A percentile compares a stretch with the other conserved stretches of the same genome.
phyloP scores from a whole-genome alignment of 164 flowering plant species.

The Tinospora cordifolia region DNA sequence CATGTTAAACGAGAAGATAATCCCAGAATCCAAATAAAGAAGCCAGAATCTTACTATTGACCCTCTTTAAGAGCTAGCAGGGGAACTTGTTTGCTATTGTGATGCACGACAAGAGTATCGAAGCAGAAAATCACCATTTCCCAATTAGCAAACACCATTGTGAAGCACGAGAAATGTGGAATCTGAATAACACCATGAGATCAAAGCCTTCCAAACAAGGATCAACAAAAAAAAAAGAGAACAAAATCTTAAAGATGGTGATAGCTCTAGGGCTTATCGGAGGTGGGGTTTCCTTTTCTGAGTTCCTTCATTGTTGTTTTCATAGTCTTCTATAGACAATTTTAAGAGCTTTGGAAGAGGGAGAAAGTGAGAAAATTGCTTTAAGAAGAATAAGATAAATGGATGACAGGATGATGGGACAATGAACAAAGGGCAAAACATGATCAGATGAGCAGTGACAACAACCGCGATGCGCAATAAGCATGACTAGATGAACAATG shows the following conservation, averaged over 20 bases:
- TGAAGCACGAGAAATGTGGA: conserved; percentile 3
- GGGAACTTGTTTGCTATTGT: conserved; percentile 61
- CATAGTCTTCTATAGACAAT: not conserved
- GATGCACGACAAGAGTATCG: conserved; percentile 86
- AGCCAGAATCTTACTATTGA: conserved; percentile 43
- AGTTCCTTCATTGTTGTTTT: not conserved
- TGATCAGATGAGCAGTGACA: too few species aligned
- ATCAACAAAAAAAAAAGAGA: not conserved
- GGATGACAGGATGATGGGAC: too few species aligned
- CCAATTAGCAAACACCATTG: conserved; percentile 86
- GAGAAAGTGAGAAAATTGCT: conserved; percentile 1
- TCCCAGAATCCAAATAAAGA: too few species aligned
- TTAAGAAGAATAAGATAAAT: too few species aligned
- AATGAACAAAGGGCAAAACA: too few species aligned
- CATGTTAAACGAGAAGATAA: not conserved
- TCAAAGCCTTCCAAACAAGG: not conserved
- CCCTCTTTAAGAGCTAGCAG: conserved; percentile 83
- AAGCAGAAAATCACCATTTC: conserved; percentile 92
- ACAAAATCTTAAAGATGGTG: not conserved
- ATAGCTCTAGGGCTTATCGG: not conserved
- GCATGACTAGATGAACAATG: too few species aligned
- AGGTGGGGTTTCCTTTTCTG: not conserved
- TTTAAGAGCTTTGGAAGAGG: not conserved
- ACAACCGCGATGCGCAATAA: too few species aligned
- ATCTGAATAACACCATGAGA: not conserved